Conservation (phyloP, 1,284 basidiomycete species). For the Gymnopus androsaceus region DNA sequence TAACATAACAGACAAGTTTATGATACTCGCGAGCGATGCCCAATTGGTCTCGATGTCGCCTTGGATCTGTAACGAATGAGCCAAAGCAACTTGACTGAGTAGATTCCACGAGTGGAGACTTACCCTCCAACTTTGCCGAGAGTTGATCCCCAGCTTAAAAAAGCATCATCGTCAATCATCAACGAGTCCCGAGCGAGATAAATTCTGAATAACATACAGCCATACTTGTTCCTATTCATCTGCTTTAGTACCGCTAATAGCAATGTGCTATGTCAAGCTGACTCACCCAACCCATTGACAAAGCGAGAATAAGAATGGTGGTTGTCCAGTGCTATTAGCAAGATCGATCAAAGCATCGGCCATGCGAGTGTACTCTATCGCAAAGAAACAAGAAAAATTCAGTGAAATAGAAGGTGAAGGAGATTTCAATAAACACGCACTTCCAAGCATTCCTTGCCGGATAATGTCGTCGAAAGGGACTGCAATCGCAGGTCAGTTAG, state of each 20-base stretch:
- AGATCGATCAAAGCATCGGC: constrained; percentile 46
- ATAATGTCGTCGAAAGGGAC: constrained; percentile 51
- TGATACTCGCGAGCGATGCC: constrained; percentile 40
- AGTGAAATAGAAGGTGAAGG: no score
- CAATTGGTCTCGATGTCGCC: constrained; percentile 30
- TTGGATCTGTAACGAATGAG: constrained; percentile 33
- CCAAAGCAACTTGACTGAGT: not conserved
- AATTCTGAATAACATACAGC: constrained; percentile 14
- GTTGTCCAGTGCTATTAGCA: constrained; percentile 37
- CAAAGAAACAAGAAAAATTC: no score
- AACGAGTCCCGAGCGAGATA: no score
- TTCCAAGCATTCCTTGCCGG: constrained; percentile 48
- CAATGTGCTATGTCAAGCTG: not conserved
- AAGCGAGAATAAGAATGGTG: constrained; percentile 49
- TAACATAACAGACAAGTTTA: constrained; percentile 38
- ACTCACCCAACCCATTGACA: constrained; percentile 54
- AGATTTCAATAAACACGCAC: no score
- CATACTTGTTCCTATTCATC: constrained; percentile 17
- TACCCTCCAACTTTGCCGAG: constrained; percentile 50
- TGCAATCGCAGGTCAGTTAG: constrained; percentile 24
- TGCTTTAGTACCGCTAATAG: not conserved
- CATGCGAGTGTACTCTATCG: constrained; percentile 52
- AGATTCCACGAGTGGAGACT: constrained; percentile 27
- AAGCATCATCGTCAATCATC: not conserved
- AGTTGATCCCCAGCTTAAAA: constrained; percentile 39